Conservation (phyloP, 1,139 yeast species). For the Magnusiomyces paraingens region DNA sequence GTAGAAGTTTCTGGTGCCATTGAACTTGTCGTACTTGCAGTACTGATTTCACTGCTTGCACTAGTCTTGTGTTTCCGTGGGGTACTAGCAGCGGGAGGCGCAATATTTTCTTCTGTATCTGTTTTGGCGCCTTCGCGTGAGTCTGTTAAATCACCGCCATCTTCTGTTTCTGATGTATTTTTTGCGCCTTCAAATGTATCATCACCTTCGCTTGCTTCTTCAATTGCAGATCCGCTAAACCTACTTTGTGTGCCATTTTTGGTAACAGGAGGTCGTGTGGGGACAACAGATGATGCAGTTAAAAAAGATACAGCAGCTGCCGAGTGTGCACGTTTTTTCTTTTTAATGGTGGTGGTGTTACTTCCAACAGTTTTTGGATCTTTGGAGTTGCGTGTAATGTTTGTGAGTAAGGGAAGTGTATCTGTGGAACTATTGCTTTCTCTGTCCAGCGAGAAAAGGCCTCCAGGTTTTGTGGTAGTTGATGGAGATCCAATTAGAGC, state of each 20-base stretch:
- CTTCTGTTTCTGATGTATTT: constrained; percentile 7
- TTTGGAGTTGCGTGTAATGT: not conserved
- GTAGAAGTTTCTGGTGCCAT: not conserved
- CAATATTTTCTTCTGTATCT: constrained; percentile 5
- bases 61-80: constrained; percentile 10
- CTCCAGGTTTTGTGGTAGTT: not conserved
- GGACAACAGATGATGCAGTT: not conserved
- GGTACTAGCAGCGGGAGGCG: constrained; percentile 17
- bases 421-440: not conserved
- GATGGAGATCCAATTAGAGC: not conserved
- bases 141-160: constrained; percentile 16
- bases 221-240: not conserved
- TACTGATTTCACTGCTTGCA: constrained; percentile 7
- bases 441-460: not conserved
- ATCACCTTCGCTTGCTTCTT: not conserved
- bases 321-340: not conserved
- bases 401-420: not conserved
- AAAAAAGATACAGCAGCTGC: not conserved
- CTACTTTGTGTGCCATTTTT: not conserved
- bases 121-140: constrained; percentile 4
- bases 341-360: not conserved
- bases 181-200: constrained; percentile 4
- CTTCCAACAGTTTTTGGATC: no score
- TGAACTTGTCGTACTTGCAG: not conserved
- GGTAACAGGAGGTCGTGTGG: not conserved